Evolutionary conservation across 257 asterid species (phyloP), one percentile per base, ranked within the genome.

Genomic region (Handroanthus guayacan): DNA sequence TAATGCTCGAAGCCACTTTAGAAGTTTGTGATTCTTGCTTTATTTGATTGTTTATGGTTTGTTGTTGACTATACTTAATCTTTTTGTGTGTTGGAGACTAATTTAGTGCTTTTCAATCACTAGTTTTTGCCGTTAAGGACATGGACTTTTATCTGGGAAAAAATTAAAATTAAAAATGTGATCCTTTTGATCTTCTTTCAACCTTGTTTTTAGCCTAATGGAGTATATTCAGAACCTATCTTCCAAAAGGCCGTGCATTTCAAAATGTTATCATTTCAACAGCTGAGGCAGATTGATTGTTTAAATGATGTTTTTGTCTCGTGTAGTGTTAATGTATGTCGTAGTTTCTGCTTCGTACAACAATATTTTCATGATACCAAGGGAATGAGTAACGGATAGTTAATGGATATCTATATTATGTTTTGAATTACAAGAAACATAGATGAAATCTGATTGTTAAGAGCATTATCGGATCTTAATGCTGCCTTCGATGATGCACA

Each of bases 141-240:
- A 9, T 79, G 62, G 71, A 56, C 78, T 72, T 74, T 5, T 65
- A 10, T 25, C 18, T 44, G 37, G 58, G 16, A 55, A 69, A 62
- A 50, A 55, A 25, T 25, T 0, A 25, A 25, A 25, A 25, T 25
- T 25, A 25, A 25, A 25, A 25, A 25, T 25, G 31, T 25, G 31
- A 0, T 25, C 31, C 31, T 71, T 48, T 31, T 36, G 56, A 31
- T 38, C 45, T 43, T 63, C 14, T 51, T 71, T 44, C 11, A 11
- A 25, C 16, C 64, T 34, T 54, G n/a, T 43, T 31, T 6, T 2
- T 48, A 31, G 41, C 31, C 25, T 43, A 18, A 71, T 61, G 79
- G 76, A 6, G 37, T 65, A n/a, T 9, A 67, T 31, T 34, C 14
- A 25, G 9, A 69, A 62, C 43, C 54, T 36, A 17, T 43, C 13